Conservation (phyloP, 1,139 yeast species). For the Suhomyces bribrorum region DNA sequence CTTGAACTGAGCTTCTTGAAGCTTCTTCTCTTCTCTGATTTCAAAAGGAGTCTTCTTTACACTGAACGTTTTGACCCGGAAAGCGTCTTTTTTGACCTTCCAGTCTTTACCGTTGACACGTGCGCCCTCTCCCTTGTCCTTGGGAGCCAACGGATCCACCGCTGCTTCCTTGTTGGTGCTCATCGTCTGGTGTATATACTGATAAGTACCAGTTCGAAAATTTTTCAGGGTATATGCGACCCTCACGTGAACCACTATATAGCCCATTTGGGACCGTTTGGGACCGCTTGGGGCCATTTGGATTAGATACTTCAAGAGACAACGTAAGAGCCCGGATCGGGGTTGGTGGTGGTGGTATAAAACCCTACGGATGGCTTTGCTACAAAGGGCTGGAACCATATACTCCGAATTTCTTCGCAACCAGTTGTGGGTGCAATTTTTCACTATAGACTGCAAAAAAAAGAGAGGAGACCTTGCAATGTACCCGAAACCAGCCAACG, state of each 20-base stretch:
- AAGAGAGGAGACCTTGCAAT: too few relatives aligned
- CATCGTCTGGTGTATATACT: constrained; percentile 3
- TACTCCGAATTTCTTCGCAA: too few relatives aligned
- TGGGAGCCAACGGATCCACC: constrained; percentile 23
- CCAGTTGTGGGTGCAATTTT: too few relatives aligned
- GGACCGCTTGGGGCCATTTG: too few relatives aligned
- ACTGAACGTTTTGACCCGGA: constrained; percentile 24
- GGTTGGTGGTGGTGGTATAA: too few relatives aligned
- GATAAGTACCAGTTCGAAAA: constrained; percentile 3
- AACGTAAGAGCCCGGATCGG: too few relatives aligned
- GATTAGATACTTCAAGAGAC: too few relatives aligned
- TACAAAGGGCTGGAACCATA: too few relatives aligned
- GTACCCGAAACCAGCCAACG: too few relatives aligned
- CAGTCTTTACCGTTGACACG: constrained; percentile 31
- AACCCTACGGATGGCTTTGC: too few relatives aligned
- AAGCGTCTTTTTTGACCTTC: constrained; percentile 30
- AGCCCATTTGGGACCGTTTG: background rate
- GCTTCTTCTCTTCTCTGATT: constrained; percentile 37
- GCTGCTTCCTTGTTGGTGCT: constrained; percentile 1
- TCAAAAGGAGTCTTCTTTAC: constrained; percentile 21
- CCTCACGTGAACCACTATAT: background rate
- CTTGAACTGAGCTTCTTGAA: constrained; percentile 47
- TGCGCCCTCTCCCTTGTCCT: constrained; percentile 26
- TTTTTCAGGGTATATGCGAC: constrained; percentile 4
- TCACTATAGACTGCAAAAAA: too few relatives aligned